Evolutionary conservation across 441 rosid species (phyloP), one percentile per base, ranked within the genome.

Genomic region (Capsella rubella): DNA sequence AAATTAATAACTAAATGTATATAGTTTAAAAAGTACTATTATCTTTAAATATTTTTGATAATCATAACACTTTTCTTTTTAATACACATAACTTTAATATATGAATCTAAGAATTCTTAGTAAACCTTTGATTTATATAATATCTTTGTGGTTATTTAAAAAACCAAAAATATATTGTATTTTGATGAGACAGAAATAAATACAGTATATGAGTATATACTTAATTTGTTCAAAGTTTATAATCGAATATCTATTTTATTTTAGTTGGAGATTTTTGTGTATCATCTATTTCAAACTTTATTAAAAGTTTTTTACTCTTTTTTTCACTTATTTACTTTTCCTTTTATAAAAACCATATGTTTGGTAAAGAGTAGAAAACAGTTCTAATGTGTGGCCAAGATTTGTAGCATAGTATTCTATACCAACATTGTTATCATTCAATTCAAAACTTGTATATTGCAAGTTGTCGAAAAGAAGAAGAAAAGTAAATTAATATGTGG

Each of bases 401-500:
- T 14, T n/a, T n/a, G 21, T 45, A 14, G 49, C 18, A n/a, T 6
- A n/a, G 18, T 5, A 15, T 42, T 42, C n/a, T 45, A 45, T n/a
- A 18, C 16, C 2, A 45, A n/a, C n/a, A 45, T 45, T 43, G 31
- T 8, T 5, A n/a, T 9, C 40, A 34, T 35, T 3, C 7, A 3
- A 15, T 15, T 56, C 6, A 56, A 1, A 34, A 15, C 42, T 3
- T 49, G 13, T 18, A 18, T 18, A 57, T 57, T 57, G 50, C n/a
- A 57, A 15, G 27, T 34, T 57, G 28, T 3, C 11, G n/a, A 57
- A 35, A 57, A 35, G 3, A 10, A n/a, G 18, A n/a, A 6, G 16
- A 6, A 37, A 27, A 61, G 7, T 66, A 21, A 60, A 61, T 10
- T 13, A 15, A 51, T 40, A 61, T 21, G 53, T 61, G 54, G 32